phyloP scores from a whole-genome alignment of 495 filamentous ascomycete species.

The Xylaria nigripes region DNA sequence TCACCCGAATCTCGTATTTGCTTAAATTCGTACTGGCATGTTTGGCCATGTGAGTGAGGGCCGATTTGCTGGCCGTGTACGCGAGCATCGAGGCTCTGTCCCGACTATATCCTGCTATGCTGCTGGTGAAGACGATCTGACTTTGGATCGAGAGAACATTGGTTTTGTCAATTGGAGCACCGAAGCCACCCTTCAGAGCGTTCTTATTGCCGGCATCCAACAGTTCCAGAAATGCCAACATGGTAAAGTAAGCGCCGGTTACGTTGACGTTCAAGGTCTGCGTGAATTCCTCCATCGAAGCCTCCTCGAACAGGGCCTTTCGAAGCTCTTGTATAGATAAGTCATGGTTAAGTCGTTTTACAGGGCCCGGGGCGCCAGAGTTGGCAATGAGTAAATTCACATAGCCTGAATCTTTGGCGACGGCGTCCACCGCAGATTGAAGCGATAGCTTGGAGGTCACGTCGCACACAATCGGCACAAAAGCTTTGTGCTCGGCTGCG shows the following conservation, averaged over 20 bases:
- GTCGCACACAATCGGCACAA: conserved; percentile 49
- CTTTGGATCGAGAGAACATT: conserved; percentile 37
- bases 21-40: conserved; percentile 38
- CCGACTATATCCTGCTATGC: conserved; percentile 44
- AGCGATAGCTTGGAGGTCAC: conserved; percentile 50
- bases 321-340: conserved; percentile 35
- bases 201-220: conserved; percentile 50
- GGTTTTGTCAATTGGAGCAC: conserved; percentile 12
- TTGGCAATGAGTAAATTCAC: conserved; percentile 54
- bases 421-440: conserved; percentile 36
- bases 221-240: conserved; percentile 48
- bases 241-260: conserved; percentile 45
- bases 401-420: conserved; percentile 42
- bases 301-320: conserved; percentile 36
- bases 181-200: conserved; percentile 25
- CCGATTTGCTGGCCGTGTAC: conserved; percentile 49
- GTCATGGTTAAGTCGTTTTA: conserved; percentile 25
- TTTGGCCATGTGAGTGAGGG: conserved; percentile 47
- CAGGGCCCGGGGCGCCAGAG: conserved; percentile 44
- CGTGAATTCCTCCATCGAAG: conserved; percentile 44
- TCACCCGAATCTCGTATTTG: conserved; percentile 45
- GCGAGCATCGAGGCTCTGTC: conserved; percentile 31
- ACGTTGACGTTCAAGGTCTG: conserved; percentile 44
- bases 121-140: conserved; percentile 48
- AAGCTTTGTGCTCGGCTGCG: conserved; percentile 23